These are phyloP conservation scores for Arthrobotrys iridis DNA, from an alignment of 2,329 filamentous ascomycete genomes.

Conservation along the genomic window DNA sequence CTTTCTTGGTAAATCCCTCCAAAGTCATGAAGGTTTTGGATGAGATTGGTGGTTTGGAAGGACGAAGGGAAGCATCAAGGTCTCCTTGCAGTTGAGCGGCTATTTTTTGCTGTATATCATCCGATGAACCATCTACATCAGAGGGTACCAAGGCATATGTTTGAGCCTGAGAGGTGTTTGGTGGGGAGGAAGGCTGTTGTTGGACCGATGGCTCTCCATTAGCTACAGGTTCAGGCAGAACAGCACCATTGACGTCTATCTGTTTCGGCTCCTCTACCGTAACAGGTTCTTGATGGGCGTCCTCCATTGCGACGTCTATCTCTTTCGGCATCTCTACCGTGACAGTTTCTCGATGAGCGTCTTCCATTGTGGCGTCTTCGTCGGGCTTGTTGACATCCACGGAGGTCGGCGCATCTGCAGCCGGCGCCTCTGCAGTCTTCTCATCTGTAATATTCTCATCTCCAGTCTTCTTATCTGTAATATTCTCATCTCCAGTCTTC, in stretches of 20 bases:
- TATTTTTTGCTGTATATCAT: constrained; percentile 44
- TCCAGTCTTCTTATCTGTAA: neutral
- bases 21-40: constrained; percentile 64
- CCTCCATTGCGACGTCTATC: neutral
- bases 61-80: constrained; percentile 38
- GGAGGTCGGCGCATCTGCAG: constrained; percentile 12
- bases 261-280: neutral
- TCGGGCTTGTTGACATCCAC: neutral
- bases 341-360: neutral
- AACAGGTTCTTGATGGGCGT: neutral
- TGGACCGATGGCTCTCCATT: constrained; percentile 1
- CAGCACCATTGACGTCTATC: neutral
- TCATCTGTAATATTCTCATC: neutral
- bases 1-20: constrained; percentile 67
- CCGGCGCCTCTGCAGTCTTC: neutral
- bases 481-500: neutral
- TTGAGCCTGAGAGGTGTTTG: constrained; percentile 38
- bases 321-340: neutral
- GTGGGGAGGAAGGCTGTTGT: constrained; percentile 2
- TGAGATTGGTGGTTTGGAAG: constrained; percentile 12
- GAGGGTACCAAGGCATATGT: constrained; percentile 54
- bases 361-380: constrained; percentile 45
- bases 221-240: neutral
- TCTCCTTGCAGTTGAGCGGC: constrained; percentile 47
- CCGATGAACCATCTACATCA: constrained; percentile 24